Percentiles rank a stretch among this genome's conserved stretches.
These are phyloP conservation scores for Aspergillus asperescens DNA, from an alignment of 495 filamentous ascomycete species.

Conservation along the genomic window DNA sequence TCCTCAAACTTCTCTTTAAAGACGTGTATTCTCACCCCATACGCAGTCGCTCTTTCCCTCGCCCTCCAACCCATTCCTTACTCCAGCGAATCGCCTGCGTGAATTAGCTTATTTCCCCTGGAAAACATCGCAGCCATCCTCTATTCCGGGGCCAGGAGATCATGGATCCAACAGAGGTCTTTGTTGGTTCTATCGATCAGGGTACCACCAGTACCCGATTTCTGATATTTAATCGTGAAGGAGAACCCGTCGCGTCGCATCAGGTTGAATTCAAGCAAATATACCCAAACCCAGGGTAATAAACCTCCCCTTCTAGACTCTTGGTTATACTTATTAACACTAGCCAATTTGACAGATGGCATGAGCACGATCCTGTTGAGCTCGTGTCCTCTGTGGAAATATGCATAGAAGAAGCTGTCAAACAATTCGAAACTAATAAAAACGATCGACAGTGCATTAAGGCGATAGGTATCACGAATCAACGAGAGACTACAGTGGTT, in stretches of 20 bases:
- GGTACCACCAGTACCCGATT: slow-evolving; percentile 92
- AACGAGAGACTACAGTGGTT: slow-evolving; percentile 89
- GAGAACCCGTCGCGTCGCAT: slow-evolving; percentile 77
- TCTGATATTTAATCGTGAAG: slow-evolving; percentile 77
- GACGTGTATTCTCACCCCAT: not conserved
- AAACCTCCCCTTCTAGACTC: not conserved
- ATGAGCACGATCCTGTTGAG: slow-evolving; percentile 84
- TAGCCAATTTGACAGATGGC: slow-evolving; percentile 59
- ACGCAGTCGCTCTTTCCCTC: not conserved
- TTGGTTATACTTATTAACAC: not conserved
- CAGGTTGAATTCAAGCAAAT: slow-evolving; percentile 88
- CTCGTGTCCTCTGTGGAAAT: slow-evolving; percentile 71
- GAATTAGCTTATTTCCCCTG: not conserved
- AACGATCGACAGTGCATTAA: slow-evolving; percentile 64
- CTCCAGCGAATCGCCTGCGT: not conserved
- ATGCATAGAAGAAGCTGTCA: slow-evolving; percentile 76
- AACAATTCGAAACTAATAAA: slow-evolving; percentile 62
- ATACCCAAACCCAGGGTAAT: slow-evolving; percentile 86
- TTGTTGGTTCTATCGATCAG: slow-evolving; percentile 77
- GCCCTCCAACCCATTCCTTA: not conserved
- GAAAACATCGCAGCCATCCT: not conserved
- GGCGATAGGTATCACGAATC: slow-evolving; percentile 88
- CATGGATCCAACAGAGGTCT: slow-evolving; percentile 35
- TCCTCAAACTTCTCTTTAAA: not conserved
- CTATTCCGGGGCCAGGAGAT: not conserved